These are phyloP conservation scores for Ceraceosorus guamensis DNA, from an alignment of 1,284 basidiomycete species.

Conservation along the genomic window DNA sequence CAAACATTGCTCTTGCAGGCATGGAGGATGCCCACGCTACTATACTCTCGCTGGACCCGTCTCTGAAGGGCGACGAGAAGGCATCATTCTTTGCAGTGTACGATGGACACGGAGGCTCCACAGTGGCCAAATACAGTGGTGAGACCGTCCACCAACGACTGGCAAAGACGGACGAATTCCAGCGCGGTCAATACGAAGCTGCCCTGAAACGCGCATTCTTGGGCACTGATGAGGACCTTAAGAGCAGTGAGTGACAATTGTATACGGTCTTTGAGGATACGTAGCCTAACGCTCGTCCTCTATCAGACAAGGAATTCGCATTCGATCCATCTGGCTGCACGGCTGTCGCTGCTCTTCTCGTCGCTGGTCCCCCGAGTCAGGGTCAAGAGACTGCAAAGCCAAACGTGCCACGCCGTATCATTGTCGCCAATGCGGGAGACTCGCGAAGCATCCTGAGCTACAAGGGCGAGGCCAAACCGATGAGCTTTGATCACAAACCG, in stretches of 20 bases:
- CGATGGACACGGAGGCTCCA: conserved; percentile 94
- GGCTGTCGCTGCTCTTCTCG: conserved; percentile 67
- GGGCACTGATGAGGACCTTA: conserved; percentile 86
- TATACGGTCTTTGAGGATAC: not conserved
- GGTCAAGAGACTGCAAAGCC: not conserved
- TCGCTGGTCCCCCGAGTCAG: conserved; percentile 15
- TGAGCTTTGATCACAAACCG: conserved; percentile 96
- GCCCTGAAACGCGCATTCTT: conserved; percentile 85
- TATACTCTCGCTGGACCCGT: conserved; percentile 53
- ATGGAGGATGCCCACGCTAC: conserved; percentile 98
- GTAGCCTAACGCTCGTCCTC: conserved; percentile 3
- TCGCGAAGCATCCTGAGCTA: conserved; percentile 84
- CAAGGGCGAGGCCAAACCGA: conserved; percentile 74
- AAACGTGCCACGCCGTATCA: conserved; percentile 27
- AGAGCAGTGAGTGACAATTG: conserved; percentile 58
- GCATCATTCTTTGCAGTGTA: conserved; percentile 85
- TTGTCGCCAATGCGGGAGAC: conserved; percentile 84
- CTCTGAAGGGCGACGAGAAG: conserved; percentile 30
- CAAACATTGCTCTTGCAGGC: conserved; percentile 54
- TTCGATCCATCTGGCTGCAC: conserved; percentile 95
- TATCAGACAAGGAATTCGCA: conserved; percentile 70
- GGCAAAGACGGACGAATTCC: conserved; percentile 65
- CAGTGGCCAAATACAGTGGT: conserved; percentile 84
- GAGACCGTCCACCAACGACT: conserved; percentile 79
- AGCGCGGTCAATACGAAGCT: conserved; percentile 61